Percentiles rank a stretch among this genome's conserved stretches.
phyloP scores from a whole-genome alignment of 1,139 yeast genomes.

The Trichomonascaceae sp. region DNA sequence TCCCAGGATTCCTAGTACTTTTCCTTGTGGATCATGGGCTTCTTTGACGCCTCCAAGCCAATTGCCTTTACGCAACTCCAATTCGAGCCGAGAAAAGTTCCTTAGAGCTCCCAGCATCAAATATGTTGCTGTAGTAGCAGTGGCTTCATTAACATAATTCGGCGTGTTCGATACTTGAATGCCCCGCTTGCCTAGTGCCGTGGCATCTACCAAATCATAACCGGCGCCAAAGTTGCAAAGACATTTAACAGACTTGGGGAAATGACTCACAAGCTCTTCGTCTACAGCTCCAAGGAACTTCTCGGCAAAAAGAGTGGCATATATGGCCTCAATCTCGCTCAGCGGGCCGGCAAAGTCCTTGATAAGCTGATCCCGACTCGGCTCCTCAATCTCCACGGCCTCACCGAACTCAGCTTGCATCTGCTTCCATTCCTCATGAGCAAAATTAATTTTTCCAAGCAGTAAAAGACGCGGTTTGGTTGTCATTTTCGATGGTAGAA shows the following conservation, averaged over 20 bases:
- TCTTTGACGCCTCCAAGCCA: constrained; percentile 31
- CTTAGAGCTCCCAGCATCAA: constrained; percentile 54
- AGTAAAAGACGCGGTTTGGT: constrained; percentile 18
- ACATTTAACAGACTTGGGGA: constrained; percentile 59
- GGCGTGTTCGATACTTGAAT: constrained; percentile 65
- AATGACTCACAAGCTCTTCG: constrained; percentile 52
- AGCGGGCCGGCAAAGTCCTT: constrained; percentile 29
- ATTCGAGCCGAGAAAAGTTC: constrained; percentile 43
- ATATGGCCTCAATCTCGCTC: constrained; percentile 30
- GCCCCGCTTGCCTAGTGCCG: constrained; percentile 42
- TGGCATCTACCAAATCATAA: constrained; percentile 57
- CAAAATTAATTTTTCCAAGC: constrained; percentile 17
- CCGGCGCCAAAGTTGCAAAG: constrained; percentile 72
- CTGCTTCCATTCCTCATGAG: constrained; percentile 20
- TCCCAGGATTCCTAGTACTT: constrained; percentile 63
- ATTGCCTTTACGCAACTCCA: constrained; percentile 34
- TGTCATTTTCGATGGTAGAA: background rate
- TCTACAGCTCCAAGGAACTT: constrained; percentile 57
- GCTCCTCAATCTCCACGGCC: constrained; percentile 15
- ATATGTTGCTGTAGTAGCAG: constrained; percentile 64
- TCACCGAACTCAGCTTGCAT: constrained; percentile 13
- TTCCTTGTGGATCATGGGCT: constrained; percentile 52
- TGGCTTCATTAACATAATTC: constrained; percentile 61
- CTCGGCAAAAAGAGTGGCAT: constrained; percentile 12
- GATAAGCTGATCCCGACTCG: constrained; percentile 29